Evolutionary conservation across 768 basidiomycete genomes (phyloP), one percentile per base, ranked within the genome.

Genomic region (Tylopilus subfusipes): DNA sequence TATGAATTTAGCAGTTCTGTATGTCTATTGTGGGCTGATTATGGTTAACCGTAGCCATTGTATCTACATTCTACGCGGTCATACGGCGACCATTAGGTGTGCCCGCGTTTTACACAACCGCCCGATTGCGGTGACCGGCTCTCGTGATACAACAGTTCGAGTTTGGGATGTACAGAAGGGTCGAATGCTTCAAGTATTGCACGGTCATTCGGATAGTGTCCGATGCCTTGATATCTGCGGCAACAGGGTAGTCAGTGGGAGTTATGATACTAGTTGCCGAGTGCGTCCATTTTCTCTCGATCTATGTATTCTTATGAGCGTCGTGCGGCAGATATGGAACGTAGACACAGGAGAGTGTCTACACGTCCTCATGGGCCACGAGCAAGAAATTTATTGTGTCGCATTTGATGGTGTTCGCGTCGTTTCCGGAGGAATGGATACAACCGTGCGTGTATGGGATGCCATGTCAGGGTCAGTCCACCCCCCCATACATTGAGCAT

Each of bases 91-190:
- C 1, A 88, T 98, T 48, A 84, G 96, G 29, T 97, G 93, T 69
- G 77, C 96, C 52, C 91, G 89, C 62, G 86, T 93, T 14, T 72
- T 98, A 47, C 88, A 96, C 67, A 85, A 86, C 36, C 80, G 90
- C 12, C 93, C 96, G 0, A 80, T 96, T 48, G 94, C 93, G 0
- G 84, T 99, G 31, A 89, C 90, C 0, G 96, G 94, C 44, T 92
- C 93, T 31, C 81, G 96, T 18, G 96, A 98, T 61, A 75, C 80
- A 16, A 92, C 90, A 4, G 66, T 98, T 36, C 79, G 93, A 1
- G 90, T 97, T 0, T 99, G 96, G 96, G 91, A 99, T 69, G 81
- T 99, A 31, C 89, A 92, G 68, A 79, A 76, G 13, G 96, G 96
- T 0, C 75, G 79, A 43, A 72, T 82, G 53, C 65, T 90, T 31